These are phyloP conservation scores for Microthyrium microscopicum DNA, from an alignment of 2,329 filamentous ascomycete genomes.

Conservation along the genomic window DNA sequence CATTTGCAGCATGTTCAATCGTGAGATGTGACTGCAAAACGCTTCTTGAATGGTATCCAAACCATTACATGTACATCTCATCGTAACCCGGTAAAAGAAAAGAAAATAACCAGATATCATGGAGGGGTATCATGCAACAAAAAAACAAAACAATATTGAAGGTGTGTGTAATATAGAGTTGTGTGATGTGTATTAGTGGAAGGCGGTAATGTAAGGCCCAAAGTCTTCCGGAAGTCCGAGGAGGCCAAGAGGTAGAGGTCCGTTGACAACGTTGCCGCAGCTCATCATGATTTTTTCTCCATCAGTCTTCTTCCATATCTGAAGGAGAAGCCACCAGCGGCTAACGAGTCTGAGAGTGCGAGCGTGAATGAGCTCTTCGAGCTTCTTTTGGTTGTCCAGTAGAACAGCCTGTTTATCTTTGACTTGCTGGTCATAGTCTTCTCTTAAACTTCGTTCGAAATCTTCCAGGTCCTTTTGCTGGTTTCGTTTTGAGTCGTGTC, in stretches of 20 bases:
- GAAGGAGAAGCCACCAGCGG: slow-evolving; percentile 6
- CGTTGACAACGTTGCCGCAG: background rate
- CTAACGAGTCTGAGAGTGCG: slow-evolving; percentile 3
- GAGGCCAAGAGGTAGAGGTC: background rate
- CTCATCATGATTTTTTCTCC: background rate
- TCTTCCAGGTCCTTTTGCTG: slow-evolving; percentile 7
- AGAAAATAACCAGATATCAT: no score
- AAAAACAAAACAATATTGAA: no score
- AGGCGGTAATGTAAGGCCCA: no score
- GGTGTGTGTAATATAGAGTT: no score
- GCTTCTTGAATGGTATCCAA: no score
- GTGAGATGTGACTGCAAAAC: no score
- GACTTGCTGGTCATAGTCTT: background rate
- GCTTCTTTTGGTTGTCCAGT: slow-evolving; percentile 1
- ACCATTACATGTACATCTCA: no score
- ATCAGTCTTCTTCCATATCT: slow-evolving; percentile 2
- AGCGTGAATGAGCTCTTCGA: slow-evolving; percentile 7
- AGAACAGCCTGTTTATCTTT: slow-evolving; percentile 3
- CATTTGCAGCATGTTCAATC: no score
- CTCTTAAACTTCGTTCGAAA: slow-evolving; percentile 1
- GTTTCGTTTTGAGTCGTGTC: slow-evolving; percentile 4
- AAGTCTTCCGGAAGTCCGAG: background rate
- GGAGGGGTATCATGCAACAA: no score
- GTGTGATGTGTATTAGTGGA: no score
- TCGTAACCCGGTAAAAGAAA: no score